phyloP scores from a whole-genome alignment of 2,329 filamentous ascomycete species.

The Colletotrichum destructivum region DNA sequence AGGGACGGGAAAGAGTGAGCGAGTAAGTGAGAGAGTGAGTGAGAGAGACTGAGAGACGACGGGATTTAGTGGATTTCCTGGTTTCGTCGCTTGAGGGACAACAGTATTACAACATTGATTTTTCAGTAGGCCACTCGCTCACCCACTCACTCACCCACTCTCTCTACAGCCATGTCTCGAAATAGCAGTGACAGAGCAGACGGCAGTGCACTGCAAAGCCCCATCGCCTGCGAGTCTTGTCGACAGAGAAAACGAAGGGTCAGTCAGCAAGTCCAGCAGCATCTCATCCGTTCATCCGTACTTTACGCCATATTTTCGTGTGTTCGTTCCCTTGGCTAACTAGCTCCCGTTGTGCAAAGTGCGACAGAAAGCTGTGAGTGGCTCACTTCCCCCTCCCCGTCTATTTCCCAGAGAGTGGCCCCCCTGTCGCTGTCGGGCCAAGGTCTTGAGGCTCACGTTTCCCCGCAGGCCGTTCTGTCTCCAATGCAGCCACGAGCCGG shows the following conservation, averaged over 20 bases:
- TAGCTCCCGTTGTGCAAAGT: constrained; percentile 21
- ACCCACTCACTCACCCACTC: too few species aligned
- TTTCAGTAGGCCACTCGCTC: not conserved
- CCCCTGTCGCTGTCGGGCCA: constrained; percentile 15
- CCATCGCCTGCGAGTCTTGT: constrained; percentile 53
- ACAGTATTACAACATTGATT: too few species aligned
- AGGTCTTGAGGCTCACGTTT: constrained; percentile 18
- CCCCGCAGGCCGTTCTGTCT: constrained; percentile 48
- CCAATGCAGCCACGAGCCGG: constrained; percentile 50
- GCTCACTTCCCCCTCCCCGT: not conserved
- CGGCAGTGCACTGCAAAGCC: constrained; percentile 44
- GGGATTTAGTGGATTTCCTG: not conserved
- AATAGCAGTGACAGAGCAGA: constrained; percentile 15
- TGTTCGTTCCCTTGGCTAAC: not conserved
- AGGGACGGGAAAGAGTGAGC: not conserved
- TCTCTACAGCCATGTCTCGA: constrained; percentile 1
- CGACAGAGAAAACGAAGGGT: constrained; percentile 53
- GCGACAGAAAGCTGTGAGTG: constrained; percentile 40
- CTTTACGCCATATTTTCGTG: too few species aligned
- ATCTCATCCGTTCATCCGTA: constrained; percentile 7
- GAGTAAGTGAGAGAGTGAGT: too few species aligned
- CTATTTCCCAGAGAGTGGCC: not conserved
- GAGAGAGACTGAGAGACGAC: not conserved
- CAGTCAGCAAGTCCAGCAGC: not conserved
- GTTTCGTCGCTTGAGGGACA: not conserved